Evolutionary conservation across 768 basidiomycete genomes (phyloP).

Genomic region (Suillus variegatus): DNA sequence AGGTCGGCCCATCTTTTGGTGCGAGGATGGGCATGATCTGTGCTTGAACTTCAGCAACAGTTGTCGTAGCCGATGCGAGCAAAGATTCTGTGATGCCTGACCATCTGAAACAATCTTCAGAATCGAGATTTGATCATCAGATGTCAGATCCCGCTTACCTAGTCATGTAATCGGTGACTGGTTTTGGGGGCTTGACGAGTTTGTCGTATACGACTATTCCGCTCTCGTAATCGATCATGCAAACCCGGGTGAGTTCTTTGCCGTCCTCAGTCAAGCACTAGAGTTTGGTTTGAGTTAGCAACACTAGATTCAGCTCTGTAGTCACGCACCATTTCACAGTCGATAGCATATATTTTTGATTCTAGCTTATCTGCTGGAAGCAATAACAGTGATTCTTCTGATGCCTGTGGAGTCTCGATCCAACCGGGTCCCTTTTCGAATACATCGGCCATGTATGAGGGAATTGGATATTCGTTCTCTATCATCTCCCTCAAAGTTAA

Average conservation of each 20-base stretch:
- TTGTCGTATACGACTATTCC: slow-evolving; percentile 82
- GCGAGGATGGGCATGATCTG: slow-evolving; percentile 66
- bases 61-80: slow-evolving; percentile 71
- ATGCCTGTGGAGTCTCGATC: slow-evolving; percentile 74
- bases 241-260: slow-evolving; percentile 85
- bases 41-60: slow-evolving; percentile 75
- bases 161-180: slow-evolving; percentile 91
- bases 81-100: slow-evolving; percentile 88
- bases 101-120: slow-evolving; percentile 54
- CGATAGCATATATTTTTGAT: slow-evolving; percentile 75
- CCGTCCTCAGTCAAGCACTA: slow-evolving; percentile 91
- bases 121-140: background rate
- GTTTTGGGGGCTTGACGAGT: slow-evolving; percentile 84
- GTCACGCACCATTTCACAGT: slow-evolving; percentile 93
- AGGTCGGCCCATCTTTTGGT: slow-evolving; percentile 48
- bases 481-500: slow-evolving; percentile 85
- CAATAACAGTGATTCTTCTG: slow-evolving; percentile 32
- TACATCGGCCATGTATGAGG: slow-evolving; percentile 78
- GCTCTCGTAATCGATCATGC: slow-evolving; percentile 75
- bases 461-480: slow-evolving; percentile 91
- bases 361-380: slow-evolving; percentile 32
- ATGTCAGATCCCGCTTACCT: slow-evolving; percentile 46
- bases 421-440: slow-evolving; percentile 69
- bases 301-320: background rate
- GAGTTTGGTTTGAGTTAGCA: slow-evolving; percentile 3